Base-by-base conservation (phyloP, 2,329 filamentous ascomycete genomes). In the Seiridium unicorne region DNA sequence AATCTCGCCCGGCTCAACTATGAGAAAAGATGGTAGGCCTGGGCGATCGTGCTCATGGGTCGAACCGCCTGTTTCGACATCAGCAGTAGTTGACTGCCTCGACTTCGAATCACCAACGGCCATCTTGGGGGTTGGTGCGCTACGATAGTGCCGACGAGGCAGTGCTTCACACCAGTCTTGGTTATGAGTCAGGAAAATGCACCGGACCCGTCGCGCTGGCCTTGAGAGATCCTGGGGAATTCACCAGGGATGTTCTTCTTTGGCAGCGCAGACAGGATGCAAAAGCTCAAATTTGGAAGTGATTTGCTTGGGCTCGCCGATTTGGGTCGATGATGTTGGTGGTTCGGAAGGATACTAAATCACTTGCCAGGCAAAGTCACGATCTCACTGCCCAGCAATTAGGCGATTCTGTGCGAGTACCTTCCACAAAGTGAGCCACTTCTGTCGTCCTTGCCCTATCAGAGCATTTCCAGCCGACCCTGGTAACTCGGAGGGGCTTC, bases 1-100 rank as follows among this genome's bases (percentile, higher is more conserved):
- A 26, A 72, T 69, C 42, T 74, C 70, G 34, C 72, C 72, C 10
- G 74, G 71, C 51, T 73, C 66, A 26, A 70, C 67, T 31, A 61
- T 55, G 44, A 73, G 61, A 35, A 72, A 60, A 46, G 67, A 67
- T 26, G 61, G 63, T 4, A 71, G 46, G 11, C 66, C 65, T 26
- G 65, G 62, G 38, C 66, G 61, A 56, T 36, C 56, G 18, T 44
- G 51, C 44, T 56, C 61, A 31, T 58, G 55, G 26, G 51, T 51
- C 3, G 44, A 18, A 5, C 31, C 36, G 4, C 51, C 46, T 42
- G 60, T 53, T 55, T 65, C 60, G 51, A 57, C 54, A 7, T 64
- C 62, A 32, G 18, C 31, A 31, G 31, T 38, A 18, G 44, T 13
- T 3, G 54, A 34, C 11, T 34, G 35, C 54, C 26, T 32, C 3